Evolutionary conservation across 495 filamentous ascomycete genomes (phyloP), one percentile per base, ranked within the genome.

Genomic region (Aspergillus cavernicola): DNA sequence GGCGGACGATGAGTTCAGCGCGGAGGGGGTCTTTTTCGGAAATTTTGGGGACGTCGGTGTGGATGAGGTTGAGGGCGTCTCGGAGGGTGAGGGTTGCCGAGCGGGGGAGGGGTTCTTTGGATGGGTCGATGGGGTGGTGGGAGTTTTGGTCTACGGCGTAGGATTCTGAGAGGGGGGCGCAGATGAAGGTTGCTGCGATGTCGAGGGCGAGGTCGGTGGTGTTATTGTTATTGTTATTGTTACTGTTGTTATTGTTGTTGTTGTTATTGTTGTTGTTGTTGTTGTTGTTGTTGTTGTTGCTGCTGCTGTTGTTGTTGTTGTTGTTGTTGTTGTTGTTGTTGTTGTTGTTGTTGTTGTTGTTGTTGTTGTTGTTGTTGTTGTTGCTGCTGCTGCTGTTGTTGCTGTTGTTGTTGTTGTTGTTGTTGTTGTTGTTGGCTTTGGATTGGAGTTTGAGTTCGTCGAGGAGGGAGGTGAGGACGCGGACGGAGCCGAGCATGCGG

Each of bases 1-100:
- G 75, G 3, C 90, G 82, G 2, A 95, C 85, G n/a, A 90, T 72
- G 2, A 83, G 75, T 57, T 89, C 84, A 0, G 89, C 89, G 37
- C 80, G 72, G 0, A 70, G 46, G 6, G 76, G 70, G 44, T 92
- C 83, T 26, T 72, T 73, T 52, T 85, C 83, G 9, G 85, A 78
- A 0, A 87, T 63, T 16, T 74, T 78, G 16, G 81, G 77, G 19
- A 84, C 84, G 44, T 84, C 77, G 7, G 86, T 81, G 13, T 83
- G 81, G 42, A 83, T 77, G 3, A 75, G 63, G 38, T 80, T 80
- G 11, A 96, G 74, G n/a, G 81, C 82, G n/a, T 88, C 84, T n/a
- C 83, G 81, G 8, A 95, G 78, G 24, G 54, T 84, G 58, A 76
- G 73, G 38, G 69, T 69, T 15, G 65, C 70, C 31, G 65, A 74